Evolutionary conservation across 2,329 filamentous ascomycete genomes (phyloP).

Genomic region (Penicillium sp.): DNA sequence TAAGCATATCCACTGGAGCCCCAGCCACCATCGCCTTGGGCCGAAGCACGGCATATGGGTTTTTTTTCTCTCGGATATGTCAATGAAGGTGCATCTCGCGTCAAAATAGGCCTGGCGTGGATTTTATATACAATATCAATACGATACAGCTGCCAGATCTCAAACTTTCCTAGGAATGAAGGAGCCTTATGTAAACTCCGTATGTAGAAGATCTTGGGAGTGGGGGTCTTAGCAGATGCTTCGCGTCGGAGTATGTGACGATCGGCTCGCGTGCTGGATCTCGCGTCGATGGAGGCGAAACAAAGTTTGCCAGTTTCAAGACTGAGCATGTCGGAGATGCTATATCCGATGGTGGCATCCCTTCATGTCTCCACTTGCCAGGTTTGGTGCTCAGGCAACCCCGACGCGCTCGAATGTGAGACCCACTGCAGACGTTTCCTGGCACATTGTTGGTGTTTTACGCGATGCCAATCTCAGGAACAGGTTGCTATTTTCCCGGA

Average conservation of each 20-base stretch:
- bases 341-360: not conserved
- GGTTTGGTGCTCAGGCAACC: conserved; percentile 14
- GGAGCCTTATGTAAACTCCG: conserved; percentile 7
- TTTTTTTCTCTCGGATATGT: not conserved
- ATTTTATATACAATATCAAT: not conserved
- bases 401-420: conserved; percentile 2
- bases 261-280: conserved; percentile 17
- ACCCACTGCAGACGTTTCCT: conserved; percentile 1
- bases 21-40: not conserved
- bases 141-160: not conserved
- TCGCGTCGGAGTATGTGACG: conserved; percentile 11
- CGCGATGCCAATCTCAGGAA: not conserved
- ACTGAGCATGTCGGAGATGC: conserved; percentile 6
- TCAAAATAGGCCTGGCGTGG: not conserved
- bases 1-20: not conserved
- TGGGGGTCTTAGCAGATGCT: conserved; percentile 8
- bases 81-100: not conserved
- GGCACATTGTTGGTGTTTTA: not conserved
- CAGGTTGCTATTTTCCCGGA: not conserved
- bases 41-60: not conserved
- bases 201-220: conserved; percentile 11
- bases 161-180: conserved; percentile 17
- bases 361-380: conserved; percentile 9
- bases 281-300: conserved; percentile 6
- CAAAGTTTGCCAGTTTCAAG: conserved; percentile 7